Conservation (phyloP, 108 stramenopile species). For the Fragilaria radians region DNA sequence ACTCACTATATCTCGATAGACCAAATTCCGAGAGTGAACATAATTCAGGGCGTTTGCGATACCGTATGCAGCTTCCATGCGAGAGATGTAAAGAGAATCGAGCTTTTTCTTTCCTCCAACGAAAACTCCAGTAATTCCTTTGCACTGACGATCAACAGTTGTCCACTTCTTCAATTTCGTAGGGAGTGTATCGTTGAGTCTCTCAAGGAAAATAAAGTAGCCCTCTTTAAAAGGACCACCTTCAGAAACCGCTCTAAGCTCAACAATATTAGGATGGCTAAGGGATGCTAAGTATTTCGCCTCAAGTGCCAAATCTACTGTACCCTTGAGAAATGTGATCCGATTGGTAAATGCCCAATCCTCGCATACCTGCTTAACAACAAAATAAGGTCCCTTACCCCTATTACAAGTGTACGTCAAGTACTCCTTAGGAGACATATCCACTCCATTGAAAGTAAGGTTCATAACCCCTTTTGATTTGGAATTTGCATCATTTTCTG, state of each 20-base stretch:
- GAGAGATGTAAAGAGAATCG: constrained; percentile 17
- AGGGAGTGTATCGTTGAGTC: constrained; percentile 32
- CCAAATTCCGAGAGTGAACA: constrained; percentile 28
- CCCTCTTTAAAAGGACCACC: constrained; percentile 22
- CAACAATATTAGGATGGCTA: constrained; percentile 42
- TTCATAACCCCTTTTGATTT: not conserved
- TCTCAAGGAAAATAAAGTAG: constrained; percentile 47
- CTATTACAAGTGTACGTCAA: not conserved
- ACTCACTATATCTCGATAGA: constrained; percentile 49
- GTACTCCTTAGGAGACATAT: not conserved
- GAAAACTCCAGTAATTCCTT: constrained; percentile 40
- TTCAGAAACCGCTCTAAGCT: constrained; percentile 19
- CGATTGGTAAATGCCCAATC: constrained; percentile 23
- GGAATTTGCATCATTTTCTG: not conserved
- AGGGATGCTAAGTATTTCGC: constrained; percentile 38
- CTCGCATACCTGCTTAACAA: constrained; percentile 22
- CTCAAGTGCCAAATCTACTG: constrained; percentile 52
- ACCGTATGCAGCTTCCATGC: constrained; percentile 34
- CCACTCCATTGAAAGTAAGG: not conserved
- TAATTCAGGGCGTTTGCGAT: constrained; percentile 32
- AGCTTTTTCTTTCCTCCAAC: constrained; percentile 27
- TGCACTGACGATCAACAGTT: constrained; percentile 32
- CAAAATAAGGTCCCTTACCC: constrained; percentile 14
- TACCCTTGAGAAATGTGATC: constrained; percentile 50
- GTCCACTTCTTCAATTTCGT: constrained; percentile 31